These are phyloP conservation scores for Plasmodium knowlesi DNA, from an alignment of 169 alveolate species.

Conservation along the genomic window DNA sequence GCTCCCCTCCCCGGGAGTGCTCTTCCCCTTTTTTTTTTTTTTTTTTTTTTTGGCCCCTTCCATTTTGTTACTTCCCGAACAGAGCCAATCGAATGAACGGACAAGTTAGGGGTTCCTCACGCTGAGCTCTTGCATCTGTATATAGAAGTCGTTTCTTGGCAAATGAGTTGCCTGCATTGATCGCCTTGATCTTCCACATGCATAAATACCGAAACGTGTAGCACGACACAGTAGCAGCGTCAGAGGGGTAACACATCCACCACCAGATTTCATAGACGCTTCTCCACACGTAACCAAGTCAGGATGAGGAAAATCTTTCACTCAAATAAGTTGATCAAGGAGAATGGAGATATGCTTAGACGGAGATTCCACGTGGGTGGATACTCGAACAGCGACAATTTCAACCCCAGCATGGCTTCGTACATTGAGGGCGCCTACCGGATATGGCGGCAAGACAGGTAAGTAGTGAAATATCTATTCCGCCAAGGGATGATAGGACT, in stretches of 20 bases:
- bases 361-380: conserved; percentile 26
- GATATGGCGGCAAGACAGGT: conserved; percentile 57
- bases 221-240: neutral
- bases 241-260: neutral
- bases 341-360: conserved; percentile 17
- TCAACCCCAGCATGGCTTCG: conserved; percentile 64
- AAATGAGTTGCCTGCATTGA: neutral
- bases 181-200: neutral
- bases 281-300: neutral
- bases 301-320: conserved; percentile 24
- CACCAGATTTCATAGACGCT: neutral
- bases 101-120: neutral
- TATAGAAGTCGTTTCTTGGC: neutral
- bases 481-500: neutral
- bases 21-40: no score
- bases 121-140: neutral
- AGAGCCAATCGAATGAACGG: neutral
- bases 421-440: conserved; percentile 31
- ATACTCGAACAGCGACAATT: neutral
- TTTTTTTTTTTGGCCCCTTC: neutral
- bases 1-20: neutral
- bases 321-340: conserved; percentile 4
- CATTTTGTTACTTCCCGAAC: neutral
- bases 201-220: neutral
- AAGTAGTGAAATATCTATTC: neutral